These are phyloP conservation scores for Trebouxia gelatinosa DNA, from an alignment of 163 green algal genomes.

Conservation along the genomic window DNA sequence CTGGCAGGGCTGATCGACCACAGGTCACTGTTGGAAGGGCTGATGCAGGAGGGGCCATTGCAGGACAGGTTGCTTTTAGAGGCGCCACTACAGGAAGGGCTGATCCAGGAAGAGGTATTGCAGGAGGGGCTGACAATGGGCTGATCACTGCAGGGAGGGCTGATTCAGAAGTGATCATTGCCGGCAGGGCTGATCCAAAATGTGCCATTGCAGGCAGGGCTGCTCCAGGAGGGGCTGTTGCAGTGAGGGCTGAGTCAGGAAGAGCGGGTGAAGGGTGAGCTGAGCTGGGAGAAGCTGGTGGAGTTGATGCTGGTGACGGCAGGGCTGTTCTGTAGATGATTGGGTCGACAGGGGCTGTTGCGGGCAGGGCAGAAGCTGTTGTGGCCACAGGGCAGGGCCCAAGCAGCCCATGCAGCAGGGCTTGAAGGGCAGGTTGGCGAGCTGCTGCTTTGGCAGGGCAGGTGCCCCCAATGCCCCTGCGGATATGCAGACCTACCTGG, in stretches of 20 bases:
- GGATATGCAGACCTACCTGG: slow-evolving; percentile 45
- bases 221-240: background rate
- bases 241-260: background rate
- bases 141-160: no score
- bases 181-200: background rate
- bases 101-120: no score
- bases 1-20: no score
- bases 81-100: no score
- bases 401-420: slow-evolving; percentile 40
- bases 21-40: no score
- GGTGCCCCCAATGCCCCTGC: slow-evolving; percentile 61
- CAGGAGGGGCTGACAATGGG: no score
- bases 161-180: no score
- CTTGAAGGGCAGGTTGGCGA: slow-evolving; percentile 28
- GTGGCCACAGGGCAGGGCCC: background rate
- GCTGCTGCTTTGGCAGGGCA: slow-evolving; percentile 46
- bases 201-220: background rate
- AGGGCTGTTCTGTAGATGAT: no score
- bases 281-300: background rate
- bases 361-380: background rate
- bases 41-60: no score
- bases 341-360: background rate
- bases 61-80: no score
- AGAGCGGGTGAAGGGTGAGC: background rate
- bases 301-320: no score